Evolutionary conservation across 139 green algal genomes (phyloP), one percentile per base, ranked within the genome.

Genomic region (Closterium sp.): DNA sequence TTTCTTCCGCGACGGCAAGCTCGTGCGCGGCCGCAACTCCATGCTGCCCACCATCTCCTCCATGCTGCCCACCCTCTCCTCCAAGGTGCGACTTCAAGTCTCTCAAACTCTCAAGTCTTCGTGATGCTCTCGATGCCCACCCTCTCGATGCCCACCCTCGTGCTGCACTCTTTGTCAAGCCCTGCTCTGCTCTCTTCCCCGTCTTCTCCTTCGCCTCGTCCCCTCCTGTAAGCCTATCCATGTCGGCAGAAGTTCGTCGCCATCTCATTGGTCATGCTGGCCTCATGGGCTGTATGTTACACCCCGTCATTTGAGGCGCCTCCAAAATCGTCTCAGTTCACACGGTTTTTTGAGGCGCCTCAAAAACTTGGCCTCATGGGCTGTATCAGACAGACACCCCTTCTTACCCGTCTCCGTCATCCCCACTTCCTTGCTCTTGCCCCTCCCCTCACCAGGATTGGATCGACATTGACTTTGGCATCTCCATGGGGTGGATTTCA

Each of bases 231-330:
- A 6, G 79, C 42, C 96, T 98, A 29, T 42, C 79, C 17, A 62
- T 95, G 70, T 87, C 7, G 89, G 98, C 99, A 31, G 98, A n/a
- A 99, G 96, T 98, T 99, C 94, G 97, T 99, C 92, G 98, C 98
- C 29, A 98, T 98, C 1, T 99, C 98, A 5, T 99, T 99, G 94
- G 98, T 99, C 92, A 97, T 97, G 93, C n/a, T n/a, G n/a, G n/a
- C n/a, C n/a, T n/a, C n/a, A n/a, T n/a, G n/a, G n/a, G n/a, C n/a
- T n/a, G n/a, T n/a, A 17, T 89, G 19, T 29, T 89, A 13, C 31
- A 89, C 13, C 86, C 19, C n/a, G n/a, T n/a, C n/a, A n/a, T n/a
- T n/a, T n/a, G n/a, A n/a, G n/a, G n/a, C n/a, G n/a, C n/a, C n/a
- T n/a, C n/a, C n/a, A n/a, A n/a, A n/a, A n/a, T n/a, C n/a, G n/a